Evolutionary conservation across 768 basidiomycete species (phyloP).

Genomic region (Dioszegia crocea): DNA sequence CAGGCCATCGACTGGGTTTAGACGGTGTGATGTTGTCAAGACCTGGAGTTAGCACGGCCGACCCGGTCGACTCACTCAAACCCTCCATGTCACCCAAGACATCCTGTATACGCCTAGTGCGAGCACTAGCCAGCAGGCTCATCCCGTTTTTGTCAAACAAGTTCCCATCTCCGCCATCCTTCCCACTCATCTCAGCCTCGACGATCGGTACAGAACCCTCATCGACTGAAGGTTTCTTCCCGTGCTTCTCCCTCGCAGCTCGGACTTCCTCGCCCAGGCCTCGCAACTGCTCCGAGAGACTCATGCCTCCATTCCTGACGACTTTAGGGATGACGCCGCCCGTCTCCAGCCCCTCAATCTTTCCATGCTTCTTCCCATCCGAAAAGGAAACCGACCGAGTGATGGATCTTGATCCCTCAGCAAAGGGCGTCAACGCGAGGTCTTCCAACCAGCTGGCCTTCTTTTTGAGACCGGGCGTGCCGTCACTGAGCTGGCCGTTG

Average conservation of each 20-base stretch:
- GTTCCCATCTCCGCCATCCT: slow-evolving; percentile 12
- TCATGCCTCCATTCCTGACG: neutral
- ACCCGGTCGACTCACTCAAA: slow-evolving; percentile 55
- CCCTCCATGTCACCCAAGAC: slow-evolving; percentile 72
- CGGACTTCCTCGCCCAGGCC: slow-evolving; percentile 6
- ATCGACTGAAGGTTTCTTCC: neutral
- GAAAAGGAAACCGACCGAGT: slow-evolving; percentile 79
- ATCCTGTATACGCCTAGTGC: slow-evolving; percentile 75
- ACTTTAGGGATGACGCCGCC: slow-evolving; percentile 38
- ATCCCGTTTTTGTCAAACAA: slow-evolving; percentile 20
- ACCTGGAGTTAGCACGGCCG: slow-evolving; percentile 16
- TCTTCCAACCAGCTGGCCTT: slow-evolving; percentile 31
- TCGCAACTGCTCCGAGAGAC: neutral
- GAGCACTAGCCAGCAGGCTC: slow-evolving; percentile 53
- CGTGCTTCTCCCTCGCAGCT: neutral
- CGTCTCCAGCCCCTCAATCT: slow-evolving; percentile 64
- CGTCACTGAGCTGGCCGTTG: slow-evolving; percentile 1
- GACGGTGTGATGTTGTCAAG: slow-evolving; percentile 47
- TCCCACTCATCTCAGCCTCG: slow-evolving; percentile 5
- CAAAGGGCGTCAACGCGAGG: slow-evolving; percentile 24
- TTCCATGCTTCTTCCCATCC: slow-evolving; percentile 83
- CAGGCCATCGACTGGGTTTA: slow-evolving; percentile 28
- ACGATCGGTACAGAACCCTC: neutral
- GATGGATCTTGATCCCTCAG: neutral
- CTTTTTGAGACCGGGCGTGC: slow-evolving; percentile 36